Base-by-base conservation (phyloP, 768 basidiomycete genomes). In the Agaricus blazei region DNA sequence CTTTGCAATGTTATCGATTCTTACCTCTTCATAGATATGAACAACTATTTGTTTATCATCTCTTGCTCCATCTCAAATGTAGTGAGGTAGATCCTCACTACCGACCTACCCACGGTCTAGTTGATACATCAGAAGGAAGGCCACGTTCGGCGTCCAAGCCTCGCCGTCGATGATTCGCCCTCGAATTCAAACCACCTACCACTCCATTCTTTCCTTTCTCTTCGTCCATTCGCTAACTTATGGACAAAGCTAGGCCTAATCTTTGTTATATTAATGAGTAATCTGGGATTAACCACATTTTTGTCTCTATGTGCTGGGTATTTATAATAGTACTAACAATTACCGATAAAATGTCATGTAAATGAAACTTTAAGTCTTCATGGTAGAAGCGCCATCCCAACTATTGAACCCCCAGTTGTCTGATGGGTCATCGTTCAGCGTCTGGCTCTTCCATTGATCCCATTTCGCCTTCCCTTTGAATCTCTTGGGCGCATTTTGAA, bases 11-110 rank as follows among this genome's bases (percentile, higher is more conserved):
- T 14, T 56, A 19, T 27, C 48, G 42, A 51, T n/a, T 51, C 38
- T 43, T 34, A 64, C 38, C 27, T 14, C 60, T 51, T 49, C 56
- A 26, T 55, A 90, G 90, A 67, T 95, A 87, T 63, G 93, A 97
- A 65, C 89, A 94, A 64, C 80, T 84, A 51, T 95, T 96, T 63
- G 88, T 96, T 1, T 85, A 90, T 60, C 87, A 93, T 64, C 75
- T 97, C 29, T 74, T 96, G 8, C 71, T 90, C 24, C 82, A 95
- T 67, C 84, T 94, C 58, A 84, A 82, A 59, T 90, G 90, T 62
- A 72, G 75, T 52, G 83, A 83, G 59, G 72, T 89, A n/a, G 93
- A 96, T 66, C 74, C 79, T 3, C 80, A 85, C 57, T 96, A 91
- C 67, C 73, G 79, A 31, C 93, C 93, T 26, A 70, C 74, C 12